Percentiles rank a stretch among this genome's conserved stretches.
Evolutionary conservation across 2,329 filamentous ascomycete genomes (phyloP).

Genomic region (Curvularia sp.): DNA sequence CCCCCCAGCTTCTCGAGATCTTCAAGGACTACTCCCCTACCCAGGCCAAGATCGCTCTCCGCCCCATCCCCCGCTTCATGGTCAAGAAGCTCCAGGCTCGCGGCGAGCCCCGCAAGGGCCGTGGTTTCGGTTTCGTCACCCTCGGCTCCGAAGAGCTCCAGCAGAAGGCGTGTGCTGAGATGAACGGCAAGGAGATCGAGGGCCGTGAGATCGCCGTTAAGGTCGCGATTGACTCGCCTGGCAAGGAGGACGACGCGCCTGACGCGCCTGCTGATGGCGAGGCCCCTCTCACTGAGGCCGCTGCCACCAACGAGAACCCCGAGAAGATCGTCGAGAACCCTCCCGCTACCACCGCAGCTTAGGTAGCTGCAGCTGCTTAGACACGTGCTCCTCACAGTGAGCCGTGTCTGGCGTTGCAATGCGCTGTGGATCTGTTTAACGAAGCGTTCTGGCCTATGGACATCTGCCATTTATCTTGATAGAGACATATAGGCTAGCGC

Average conservation of each 20-base stretch:
- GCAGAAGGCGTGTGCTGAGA: slow-evolving; percentile 95
- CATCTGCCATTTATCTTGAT: slow-evolving; percentile 42
- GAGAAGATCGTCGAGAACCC: slow-evolving; percentile 34
- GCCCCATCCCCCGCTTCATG: slow-evolving; percentile 99
- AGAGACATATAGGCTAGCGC: slow-evolving; percentile 38
- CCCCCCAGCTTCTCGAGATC: slow-evolving; percentile 91
- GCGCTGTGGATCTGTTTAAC: slow-evolving; percentile 36
- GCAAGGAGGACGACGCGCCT: slow-evolving; percentile 88
- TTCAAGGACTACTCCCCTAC: slow-evolving; percentile 91
- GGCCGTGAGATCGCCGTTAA: slow-evolving; percentile 99
- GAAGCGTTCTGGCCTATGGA: slow-evolving; percentile 32
- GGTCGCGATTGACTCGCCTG: slow-evolving; percentile 98
- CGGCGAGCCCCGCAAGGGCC: slow-evolving; percentile 97
- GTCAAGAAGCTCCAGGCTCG: slow-evolving; percentile 99
- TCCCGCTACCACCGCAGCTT: slow-evolving; percentile 42
- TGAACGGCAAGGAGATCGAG: slow-evolving; percentile 99
- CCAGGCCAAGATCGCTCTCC: slow-evolving; percentile 97
- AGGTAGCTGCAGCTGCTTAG: slow-evolving; percentile 39
- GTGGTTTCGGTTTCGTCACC: slow-evolving; percentile 98
- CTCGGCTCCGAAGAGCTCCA: slow-evolving; percentile 94
- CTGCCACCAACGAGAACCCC: slow-evolving; percentile 29
- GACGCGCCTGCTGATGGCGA: slow-evolving; percentile 54
- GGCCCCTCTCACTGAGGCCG: slow-evolving; percentile 43
- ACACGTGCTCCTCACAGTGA: slow-evolving; percentile 19
- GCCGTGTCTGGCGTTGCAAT: slow-evolving; percentile 32